Conservation (phyloP, 768 basidiomycete species). For the Hygrophorus pudorinus region DNA sequence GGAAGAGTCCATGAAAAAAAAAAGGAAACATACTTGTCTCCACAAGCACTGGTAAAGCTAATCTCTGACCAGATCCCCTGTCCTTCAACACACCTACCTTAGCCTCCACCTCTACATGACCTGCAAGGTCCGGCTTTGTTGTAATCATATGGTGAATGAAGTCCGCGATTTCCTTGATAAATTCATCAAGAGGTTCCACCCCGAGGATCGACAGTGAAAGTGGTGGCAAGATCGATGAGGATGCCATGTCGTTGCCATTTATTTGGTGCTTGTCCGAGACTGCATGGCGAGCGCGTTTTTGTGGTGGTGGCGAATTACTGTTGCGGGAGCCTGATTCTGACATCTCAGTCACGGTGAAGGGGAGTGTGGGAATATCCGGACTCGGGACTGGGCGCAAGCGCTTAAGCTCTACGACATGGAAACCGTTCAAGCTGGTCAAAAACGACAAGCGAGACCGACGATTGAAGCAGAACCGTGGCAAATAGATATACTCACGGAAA, state of each 20-base stretch:
- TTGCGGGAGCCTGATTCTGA: slow-evolving; percentile 2
- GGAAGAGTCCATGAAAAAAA: slow-evolving; percentile 2
- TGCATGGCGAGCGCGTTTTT: slow-evolving; percentile 21
- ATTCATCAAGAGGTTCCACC: slow-evolving; percentile 87
- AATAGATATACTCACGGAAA: not conserved
- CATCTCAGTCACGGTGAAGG: not conserved
- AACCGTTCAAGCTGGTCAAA: too few relatives aligned
- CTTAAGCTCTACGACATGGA: too few relatives aligned
- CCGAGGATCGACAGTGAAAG: slow-evolving; percentile 76
- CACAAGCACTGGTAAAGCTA: slow-evolving; percentile 62
- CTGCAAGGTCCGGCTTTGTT: slow-evolving; percentile 41
- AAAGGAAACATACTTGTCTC: slow-evolving; percentile 64
- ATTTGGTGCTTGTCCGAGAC: not conserved
- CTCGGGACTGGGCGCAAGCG: too few relatives aligned
- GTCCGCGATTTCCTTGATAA: slow-evolving; percentile 85
- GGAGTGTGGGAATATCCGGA: not conserved
- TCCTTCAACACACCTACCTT: slow-evolving; percentile 77
- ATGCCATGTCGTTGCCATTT: slow-evolving; percentile 1
- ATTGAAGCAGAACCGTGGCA: not conserved
- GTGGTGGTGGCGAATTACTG: slow-evolving; percentile 17
- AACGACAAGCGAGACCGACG: too few relatives aligned
- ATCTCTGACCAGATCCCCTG: slow-evolving; percentile 39
- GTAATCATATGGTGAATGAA: slow-evolving; percentile 69
- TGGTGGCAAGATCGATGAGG: slow-evolving; percentile 35
- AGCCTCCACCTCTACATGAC: slow-evolving; percentile 80